Percentiles rank a stretch among this genome's conserved stretches.
These are phyloP conservation scores for Fagopyrum esculentum DNA, from an alignment of 148 eudicot species.

Conservation along the genomic window DNA sequence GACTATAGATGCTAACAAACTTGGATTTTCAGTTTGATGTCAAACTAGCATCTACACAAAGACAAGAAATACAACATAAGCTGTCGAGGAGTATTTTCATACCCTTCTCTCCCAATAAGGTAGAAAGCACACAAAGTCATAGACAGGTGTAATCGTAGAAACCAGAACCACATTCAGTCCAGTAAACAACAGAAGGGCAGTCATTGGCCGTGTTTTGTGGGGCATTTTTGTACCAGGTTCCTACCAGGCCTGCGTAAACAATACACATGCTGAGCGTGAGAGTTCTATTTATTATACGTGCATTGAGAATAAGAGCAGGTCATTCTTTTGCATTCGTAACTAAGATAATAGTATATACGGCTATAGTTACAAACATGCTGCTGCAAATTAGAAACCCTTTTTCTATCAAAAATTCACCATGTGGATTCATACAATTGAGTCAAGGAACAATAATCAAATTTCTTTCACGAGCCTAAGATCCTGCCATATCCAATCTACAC, in stretches of 20 bases:
- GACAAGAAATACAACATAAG: neutral
- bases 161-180: conserved; percentile 66
- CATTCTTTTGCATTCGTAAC: neutral
- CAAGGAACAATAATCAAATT: neutral
- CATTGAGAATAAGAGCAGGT: neutral
- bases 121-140: conserved; percentile 78
- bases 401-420: neutral
- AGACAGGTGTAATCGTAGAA: conserved; percentile 73
- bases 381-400: neutral
- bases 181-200: conserved; percentile 73
- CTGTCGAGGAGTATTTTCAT: conserved; percentile 18
- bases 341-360: neutral
- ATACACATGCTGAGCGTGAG: neutral
- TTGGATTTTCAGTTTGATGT: neutral
- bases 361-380: neutral
- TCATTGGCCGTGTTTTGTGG: conserved; percentile 74
- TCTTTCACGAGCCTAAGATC: neutral
- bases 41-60: neutral
- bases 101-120: conserved; percentile 98
- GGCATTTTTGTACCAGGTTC: conserved; percentile 44
- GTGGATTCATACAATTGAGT: neutral
- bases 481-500: neutral
- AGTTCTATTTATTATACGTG: neutral
- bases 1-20: neutral
- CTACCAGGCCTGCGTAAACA: conserved; percentile 17